Evolutionary conservation across 768 basidiomycete species (phyloP), one percentile per base, ranked within the genome.

Genomic region (Amanita molliuscula): DNA sequence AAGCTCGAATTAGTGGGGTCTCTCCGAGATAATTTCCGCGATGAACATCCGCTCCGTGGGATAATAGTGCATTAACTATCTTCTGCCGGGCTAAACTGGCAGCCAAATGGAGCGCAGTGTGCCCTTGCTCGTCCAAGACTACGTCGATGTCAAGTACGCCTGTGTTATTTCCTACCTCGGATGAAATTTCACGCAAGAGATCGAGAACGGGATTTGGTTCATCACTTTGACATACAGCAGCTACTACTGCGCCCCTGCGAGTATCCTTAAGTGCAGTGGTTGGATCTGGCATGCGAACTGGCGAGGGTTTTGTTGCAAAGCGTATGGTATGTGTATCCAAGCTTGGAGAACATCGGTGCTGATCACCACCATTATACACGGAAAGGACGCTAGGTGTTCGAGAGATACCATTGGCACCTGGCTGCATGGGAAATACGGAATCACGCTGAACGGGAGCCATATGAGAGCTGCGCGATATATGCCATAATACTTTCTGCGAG

Each of bases 11-110:
- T 26, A 99, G 78, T 1, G 96, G 84, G 0, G 95, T 98, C 65
- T 99, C 96, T 41, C 96, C 94, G 4, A 85, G 78, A 61, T 84
- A 84, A 66, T 98, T 98, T 1, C 96, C 96, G 6, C 91, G 79
- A 58, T 91, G 79, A 13, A 91, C 71, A 62, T 98, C 94, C 1
- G 94, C 91, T 26, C 93, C 92, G 41, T 74, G 71, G 1, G 68
- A 67, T 51, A 97, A 74, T 31, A 99, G 75, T 8, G 81, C 78
- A 21, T 79, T 77, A 15, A 89, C 77, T 29, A 77, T 79, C 21
- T 74, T 70, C 44, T 79, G 74, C 18, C 88, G 77, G 0, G 83
- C 88, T 44, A 97, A 73, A 38, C 92, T 88, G 5, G 92, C 83
- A 1, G 96, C 94, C 54, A 97, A 77, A 62, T 99, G 96, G 11